A percentile compares a stretch with the other conserved stretches of the same genome.
These are phyloP conservation scores for Psilocybe tampanensis DNA, from an alignment of 768 basidiomycete species.

Conservation along the genomic window DNA sequence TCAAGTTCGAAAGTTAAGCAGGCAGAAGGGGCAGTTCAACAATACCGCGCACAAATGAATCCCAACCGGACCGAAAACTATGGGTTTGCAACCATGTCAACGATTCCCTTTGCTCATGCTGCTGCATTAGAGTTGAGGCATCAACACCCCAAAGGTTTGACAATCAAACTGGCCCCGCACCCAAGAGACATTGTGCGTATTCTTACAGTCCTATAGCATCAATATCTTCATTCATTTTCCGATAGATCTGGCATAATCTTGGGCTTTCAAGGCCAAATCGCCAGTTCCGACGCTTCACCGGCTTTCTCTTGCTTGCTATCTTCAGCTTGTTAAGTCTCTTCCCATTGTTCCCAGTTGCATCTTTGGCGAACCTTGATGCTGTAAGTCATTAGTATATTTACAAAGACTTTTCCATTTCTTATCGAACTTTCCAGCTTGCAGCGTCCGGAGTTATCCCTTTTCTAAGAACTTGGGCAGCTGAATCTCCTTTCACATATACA, in stretches of 20 bases:
- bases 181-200: slow-evolving; percentile 38
- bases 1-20: slow-evolving; percentile 35
- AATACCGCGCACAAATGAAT: slow-evolving; percentile 60
- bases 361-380: slow-evolving; percentile 79
- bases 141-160: slow-evolving; percentile 64
- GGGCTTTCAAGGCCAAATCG: slow-evolving; percentile 54
- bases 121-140: slow-evolving; percentile 60
- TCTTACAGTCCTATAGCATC: neutral
- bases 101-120: slow-evolving; percentile 72
- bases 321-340: slow-evolving; percentile 83
- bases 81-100: slow-evolving; percentile 76
- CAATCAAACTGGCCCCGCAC: slow-evolving; percentile 70
- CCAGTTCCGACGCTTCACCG: slow-evolving; percentile 54
- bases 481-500: slow-evolving; percentile 71
- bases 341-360: slow-evolving; percentile 78
- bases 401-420: neutral
- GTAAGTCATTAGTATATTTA: slow-evolving; percentile 35
- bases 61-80: slow-evolving; percentile 67
- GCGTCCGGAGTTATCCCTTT: slow-evolving; percentile 62
- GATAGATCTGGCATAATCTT: slow-evolving; percentile 79
- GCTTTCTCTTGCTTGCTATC: slow-evolving; percentile 63
- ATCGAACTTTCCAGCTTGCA: slow-evolving; percentile 38
- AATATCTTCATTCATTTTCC: neutral
- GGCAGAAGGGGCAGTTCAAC: slow-evolving; percentile 58
- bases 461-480: slow-evolving; percentile 67